Base-by-base conservation (phyloP, 129 eudicot genomes). In the Cynara cardunculus region DNA sequence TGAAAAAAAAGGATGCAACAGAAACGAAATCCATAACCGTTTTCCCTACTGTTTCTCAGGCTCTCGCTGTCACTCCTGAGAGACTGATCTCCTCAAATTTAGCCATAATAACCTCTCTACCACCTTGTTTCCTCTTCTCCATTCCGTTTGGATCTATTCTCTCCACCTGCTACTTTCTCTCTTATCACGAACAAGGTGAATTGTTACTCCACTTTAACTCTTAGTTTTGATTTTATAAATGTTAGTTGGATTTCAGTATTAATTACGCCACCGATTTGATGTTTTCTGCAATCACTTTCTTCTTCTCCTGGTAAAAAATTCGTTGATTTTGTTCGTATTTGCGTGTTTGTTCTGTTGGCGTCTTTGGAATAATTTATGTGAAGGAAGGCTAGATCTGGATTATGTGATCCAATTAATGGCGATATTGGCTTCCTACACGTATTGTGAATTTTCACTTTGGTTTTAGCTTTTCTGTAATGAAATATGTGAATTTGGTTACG, bases 71-170 rank as follows among this genome's bases (percentile, higher is more conserved):
- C 75, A 71, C 59, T 71, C 25, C 6, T 71, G 25, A 70, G 9
- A 1, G 2, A 69, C 21, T 70, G 46, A 31, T 30, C 8, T 71
- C 75, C 75, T 19, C 26, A 71, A 19, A 2, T 19, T 2, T 71
- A 28, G 44, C 75, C 75, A 71, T 34, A 35, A 35, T 71, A 71
- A 71, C 9, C 75, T 71, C 59, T 21, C 30, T 21, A 32, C 56
- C 75, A 37, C 74, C 41, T 69, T 69, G 73, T 18, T 14, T 69
- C 46, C 13, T 24, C 30, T 10, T 71, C 75, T 71, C 56, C 75
- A 21, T 71, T 71, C 59, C 28, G 1, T 71, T 71, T 71, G 30
- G 59, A 71, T 71, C 75, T 18, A 30, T 31, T 70, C 74, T 30
- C 24, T 21, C 19, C 2, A 32, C 19, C 25, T n/a, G 44, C 49